These are phyloP conservation scores for Linnemannia schmuckeri DNA, from an alignment of 192 early-diverging fungal genomes.

Conservation along the genomic window DNA sequence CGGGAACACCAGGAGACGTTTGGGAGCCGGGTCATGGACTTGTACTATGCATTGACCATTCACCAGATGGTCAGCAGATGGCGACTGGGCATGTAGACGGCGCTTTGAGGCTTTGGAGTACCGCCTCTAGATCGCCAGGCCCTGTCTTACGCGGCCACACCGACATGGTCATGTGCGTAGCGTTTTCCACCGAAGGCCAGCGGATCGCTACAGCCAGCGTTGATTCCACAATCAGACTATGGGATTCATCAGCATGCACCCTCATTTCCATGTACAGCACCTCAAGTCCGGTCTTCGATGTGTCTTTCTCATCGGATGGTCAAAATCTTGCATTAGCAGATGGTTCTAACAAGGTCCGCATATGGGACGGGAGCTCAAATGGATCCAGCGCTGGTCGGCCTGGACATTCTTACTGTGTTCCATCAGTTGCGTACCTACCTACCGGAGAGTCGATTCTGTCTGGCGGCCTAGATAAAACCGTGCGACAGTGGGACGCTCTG, in stretches of 20 bases:
- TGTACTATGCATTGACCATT: not conserved
- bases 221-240: not conserved
- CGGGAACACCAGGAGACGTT: not conserved
- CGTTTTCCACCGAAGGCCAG: not conserved
- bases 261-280: not conserved
- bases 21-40: not conserved
- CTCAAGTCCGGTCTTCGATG: no score
- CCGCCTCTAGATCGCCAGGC: not conserved
- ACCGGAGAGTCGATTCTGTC: not conserved
- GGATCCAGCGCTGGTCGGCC: not conserved
- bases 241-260: not conserved
- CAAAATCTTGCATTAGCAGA: not conserved
- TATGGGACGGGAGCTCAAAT: not conserved
- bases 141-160: not conserved
- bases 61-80: not conserved
- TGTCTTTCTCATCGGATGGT: not conserved
- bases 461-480: not conserved
- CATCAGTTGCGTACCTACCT: not conserved
- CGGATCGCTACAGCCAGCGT: not conserved
- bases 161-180: not conserved
- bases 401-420: not conserved
- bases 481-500: not conserved
- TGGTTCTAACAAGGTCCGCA: not conserved
- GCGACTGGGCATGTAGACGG: not conserved
- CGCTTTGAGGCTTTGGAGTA: not conserved